Percentiles rank a stretch among this genome's conserved stretches.
Conservation (phyloP, 306 rosid species). For the Cicer pinnatifidum region DNA sequence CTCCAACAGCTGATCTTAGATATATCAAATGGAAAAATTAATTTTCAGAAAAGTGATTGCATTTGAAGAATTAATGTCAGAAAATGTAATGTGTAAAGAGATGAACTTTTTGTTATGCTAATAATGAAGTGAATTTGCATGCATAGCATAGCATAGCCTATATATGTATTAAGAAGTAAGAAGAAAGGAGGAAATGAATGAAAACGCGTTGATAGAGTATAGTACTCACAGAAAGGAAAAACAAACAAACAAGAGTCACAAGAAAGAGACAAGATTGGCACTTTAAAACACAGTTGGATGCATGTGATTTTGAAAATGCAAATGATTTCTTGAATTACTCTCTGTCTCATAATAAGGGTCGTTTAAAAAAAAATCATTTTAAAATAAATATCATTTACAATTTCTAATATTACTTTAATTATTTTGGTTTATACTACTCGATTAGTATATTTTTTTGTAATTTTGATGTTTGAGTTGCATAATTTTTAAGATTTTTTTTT, state of each 20-base stretch:
- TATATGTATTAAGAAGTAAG: background rate
- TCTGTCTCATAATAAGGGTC: no score
- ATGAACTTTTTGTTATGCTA: background rate
- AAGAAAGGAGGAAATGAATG: constrained; percentile 1
- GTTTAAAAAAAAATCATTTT: no score
- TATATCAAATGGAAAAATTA: background rate
- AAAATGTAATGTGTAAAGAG: constrained; percentile 3
- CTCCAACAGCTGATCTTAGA: constrained; percentile 51
- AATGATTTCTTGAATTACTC: background rate
- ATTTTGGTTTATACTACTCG: no score
- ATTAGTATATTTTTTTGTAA: no score
- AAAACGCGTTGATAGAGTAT: constrained; percentile 5
- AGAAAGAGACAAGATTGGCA: constrained; percentile 40
- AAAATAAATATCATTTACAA: no score
- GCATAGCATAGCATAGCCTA: background rate
- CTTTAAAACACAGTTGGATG: constrained; percentile 39
- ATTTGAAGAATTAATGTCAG: constrained; percentile 9
- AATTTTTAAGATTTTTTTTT: no score
- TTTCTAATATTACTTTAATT: no score
- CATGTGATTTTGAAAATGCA: constrained; percentile 46
- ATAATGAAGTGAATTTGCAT: constrained; percentile 4
- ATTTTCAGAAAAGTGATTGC: constrained; percentile 25
- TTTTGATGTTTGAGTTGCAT: no score
- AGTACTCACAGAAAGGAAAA: background rate
- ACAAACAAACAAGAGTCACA: background rate